Evolutionary conservation across 345 rosid genomes (phyloP).

Genomic region (Mangifera indica): DNA sequence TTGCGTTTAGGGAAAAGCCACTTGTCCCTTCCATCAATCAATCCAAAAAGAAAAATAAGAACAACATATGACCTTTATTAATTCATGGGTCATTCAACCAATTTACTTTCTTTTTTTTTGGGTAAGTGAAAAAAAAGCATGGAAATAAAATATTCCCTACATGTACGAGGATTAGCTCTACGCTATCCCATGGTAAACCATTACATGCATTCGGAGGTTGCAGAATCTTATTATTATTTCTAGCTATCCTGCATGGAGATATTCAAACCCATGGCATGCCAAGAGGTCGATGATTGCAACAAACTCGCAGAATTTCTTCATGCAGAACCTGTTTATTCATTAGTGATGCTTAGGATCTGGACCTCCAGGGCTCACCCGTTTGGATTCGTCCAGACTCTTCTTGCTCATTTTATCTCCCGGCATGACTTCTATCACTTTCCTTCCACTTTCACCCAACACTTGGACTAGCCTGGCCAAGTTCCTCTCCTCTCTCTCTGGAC

Average conservation of each 20-base stretch:
- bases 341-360: slow-evolving; percentile 28
- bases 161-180: no score
- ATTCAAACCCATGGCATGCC: not conserved
- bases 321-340: no score
- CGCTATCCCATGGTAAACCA: not conserved
- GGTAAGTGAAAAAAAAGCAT: no score
- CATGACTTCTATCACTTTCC: slow-evolving; percentile 1
- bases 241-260: not conserved
- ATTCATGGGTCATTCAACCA: no score
- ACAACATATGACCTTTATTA: no score
- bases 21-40: not conserved
- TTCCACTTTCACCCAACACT: slow-evolving; percentile 17
- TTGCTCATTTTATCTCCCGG: not conserved
- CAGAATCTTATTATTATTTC: not conserved
- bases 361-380: slow-evolving; percentile 32
- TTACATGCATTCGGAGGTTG: not conserved
- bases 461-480: slow-evolving; percentile 27
- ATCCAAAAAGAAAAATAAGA: not conserved
- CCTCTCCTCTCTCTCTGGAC: slow-evolving; percentile 11
- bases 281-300: not conserved
- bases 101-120: no score
- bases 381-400: slow-evolving; percentile 16
- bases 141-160: no score
- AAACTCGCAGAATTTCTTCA: not conserved
- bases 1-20: no score